phyloP scores from a whole-genome alignment of 2,329 filamentous ascomycete genomes.

The Atkinsonella hypoxylon region DNA sequence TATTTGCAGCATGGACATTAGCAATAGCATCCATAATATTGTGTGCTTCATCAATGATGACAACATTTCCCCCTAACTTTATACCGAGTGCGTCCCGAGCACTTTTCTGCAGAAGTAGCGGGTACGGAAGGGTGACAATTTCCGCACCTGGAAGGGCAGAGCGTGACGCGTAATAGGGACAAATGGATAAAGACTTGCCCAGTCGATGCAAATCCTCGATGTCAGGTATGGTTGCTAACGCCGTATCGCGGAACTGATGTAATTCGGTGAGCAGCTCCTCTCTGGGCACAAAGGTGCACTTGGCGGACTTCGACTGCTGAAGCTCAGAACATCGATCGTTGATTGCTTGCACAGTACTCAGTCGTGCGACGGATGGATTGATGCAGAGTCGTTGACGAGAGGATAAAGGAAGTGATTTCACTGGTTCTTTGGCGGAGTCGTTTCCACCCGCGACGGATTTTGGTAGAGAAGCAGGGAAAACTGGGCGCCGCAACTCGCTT shows the following conservation, averaged over 20 bases:
- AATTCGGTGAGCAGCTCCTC: constrained; percentile 61
- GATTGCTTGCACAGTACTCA: constrained; percentile 66
- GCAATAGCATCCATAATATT: constrained; percentile 94
- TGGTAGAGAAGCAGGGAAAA: constrained; percentile 60
- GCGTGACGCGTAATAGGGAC: constrained; percentile 93
- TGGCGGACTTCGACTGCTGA: constrained; percentile 52
- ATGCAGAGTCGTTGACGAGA: constrained; percentile 85
- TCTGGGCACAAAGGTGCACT: constrained; percentile 67
- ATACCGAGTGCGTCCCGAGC: constrained; percentile 81
- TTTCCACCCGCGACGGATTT: constrained; percentile 20
- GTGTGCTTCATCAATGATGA: constrained; percentile 96
- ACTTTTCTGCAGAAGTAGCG: constrained; percentile 72
- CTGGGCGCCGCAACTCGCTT: constrained; percentile 66
- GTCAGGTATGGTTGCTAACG: constrained; percentile 74
- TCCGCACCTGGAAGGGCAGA: constrained; percentile 72
- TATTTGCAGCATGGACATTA: constrained; percentile 69
- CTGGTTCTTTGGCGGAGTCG: constrained; percentile 22
- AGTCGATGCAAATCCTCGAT: constrained; percentile 81
- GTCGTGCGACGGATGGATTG: constrained; percentile 64
- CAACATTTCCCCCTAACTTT: constrained; percentile 72
- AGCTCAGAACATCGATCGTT: constrained; percentile 89
- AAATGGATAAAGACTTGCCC: constrained; percentile 69
- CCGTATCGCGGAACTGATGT: constrained; percentile 73
- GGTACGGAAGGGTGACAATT: constrained; percentile 88
- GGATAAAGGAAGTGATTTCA: constrained; percentile 75